Percentiles rank a stretch among this genome's conserved stretches.
Conservation (phyloP, 2,329 filamentous ascomycete genomes). For the Fusarium proliferatum region DNA sequence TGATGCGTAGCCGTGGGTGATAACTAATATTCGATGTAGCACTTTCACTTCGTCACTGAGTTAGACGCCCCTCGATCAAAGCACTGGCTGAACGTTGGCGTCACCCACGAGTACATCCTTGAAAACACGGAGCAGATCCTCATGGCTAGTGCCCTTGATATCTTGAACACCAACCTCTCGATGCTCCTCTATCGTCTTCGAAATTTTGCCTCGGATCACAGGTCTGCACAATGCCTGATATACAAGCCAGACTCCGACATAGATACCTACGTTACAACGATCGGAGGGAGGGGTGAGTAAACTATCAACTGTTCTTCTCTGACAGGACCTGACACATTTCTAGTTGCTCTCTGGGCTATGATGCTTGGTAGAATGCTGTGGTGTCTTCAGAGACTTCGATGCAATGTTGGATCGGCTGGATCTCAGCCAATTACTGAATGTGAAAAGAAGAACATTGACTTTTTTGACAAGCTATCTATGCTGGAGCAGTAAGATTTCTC, state of each 20-base stretch:
- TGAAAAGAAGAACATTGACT: background rate
- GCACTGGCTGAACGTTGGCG: background rate
- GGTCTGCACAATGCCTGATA: background rate
- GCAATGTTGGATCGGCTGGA: background rate
- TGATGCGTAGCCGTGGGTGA: background rate
- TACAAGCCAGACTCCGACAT: background rate
- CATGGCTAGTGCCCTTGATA: background rate
- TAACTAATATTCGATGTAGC: background rate
- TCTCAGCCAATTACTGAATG: background rate
- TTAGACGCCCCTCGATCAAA: background rate
- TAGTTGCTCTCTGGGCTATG: background rate
- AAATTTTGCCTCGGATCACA: background rate
- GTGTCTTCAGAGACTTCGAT: background rate
- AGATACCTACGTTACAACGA: background rate
- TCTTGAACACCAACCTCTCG: background rate
- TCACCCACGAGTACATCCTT: background rate
- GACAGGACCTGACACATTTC: background rate
- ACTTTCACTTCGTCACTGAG: background rate
- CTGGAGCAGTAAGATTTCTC: background rate
- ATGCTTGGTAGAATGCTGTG: fast-evolving
- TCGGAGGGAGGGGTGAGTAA: background rate
- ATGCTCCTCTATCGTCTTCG: background rate
- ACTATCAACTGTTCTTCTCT: fast-evolving
- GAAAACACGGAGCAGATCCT: background rate
- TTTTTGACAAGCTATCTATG: background rate